Evolutionary conservation across 2,329 filamentous ascomycete species (phyloP), one percentile per base, ranked within the genome.

Genomic region (Penicillium sp.): DNA sequence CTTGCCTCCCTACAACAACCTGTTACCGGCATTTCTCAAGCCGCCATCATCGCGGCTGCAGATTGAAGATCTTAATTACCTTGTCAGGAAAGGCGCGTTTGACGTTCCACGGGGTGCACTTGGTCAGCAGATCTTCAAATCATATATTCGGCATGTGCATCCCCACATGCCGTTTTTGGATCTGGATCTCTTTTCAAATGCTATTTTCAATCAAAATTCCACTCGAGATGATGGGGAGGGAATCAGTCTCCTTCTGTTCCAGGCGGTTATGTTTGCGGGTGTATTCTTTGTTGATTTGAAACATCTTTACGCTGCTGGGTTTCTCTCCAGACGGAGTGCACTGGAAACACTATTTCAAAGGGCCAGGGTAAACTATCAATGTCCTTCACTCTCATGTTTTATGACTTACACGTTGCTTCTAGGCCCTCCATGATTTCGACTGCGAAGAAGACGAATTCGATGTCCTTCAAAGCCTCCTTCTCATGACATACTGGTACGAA

Each of bases 401-500:
- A 4, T 11, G 14, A 48, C n/a, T 31, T 13, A 33, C 39, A 23
- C 1, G 3, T 10, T 14, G 1, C 21, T n/a, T 29, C 2, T 35
- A 59, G 57, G 16, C 35, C 4, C 81, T 96, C 13, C 95, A 96
- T 76, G 92, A 96, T 70, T 92, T 95, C 63, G 91, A 96, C 72
- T 92, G 92, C 74, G 92, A 96, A 74, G 84, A 85, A 48, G 91
- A 96, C 72, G 88, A 91, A 50, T 84, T 96, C 50, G 84, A 90
- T 29, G 82, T 96, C 25, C 90, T 96, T 23, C 92, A 96, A 75
- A 87, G 89, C 14, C 81, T 96, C 16, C 81, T 96, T 21, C 83
- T 96, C 57, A 91, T 96, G 88, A 95, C 92, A 3, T 96, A 93
- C 72, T 96, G 92, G 88, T 96, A 96, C 73, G 92, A 96, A 75